phyloP scores from a whole-genome alignment of 202 grass and related monocot species.

The Bolboschoenoplectus hybrid region DNA sequence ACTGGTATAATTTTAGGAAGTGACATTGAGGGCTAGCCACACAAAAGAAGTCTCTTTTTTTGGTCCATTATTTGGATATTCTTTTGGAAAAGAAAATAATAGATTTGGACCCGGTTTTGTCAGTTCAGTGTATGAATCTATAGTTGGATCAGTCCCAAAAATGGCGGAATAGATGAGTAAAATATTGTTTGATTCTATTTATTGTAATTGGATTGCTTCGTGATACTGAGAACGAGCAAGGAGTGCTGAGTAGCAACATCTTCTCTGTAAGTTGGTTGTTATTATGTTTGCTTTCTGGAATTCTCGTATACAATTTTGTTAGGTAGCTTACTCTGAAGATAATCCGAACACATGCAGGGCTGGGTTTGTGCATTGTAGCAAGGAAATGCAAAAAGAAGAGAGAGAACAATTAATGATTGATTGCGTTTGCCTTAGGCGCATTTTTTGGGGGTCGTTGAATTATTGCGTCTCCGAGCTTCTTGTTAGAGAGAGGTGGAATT shows the following conservation, averaged over 20 bases:
- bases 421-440: not conserved
- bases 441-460: slow-evolving; percentile 9
- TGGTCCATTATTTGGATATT: slow-evolving; percentile 29
- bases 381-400: not conserved
- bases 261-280: not conserved
- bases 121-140: slow-evolving; percentile 33
- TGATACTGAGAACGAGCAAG: not conserved
- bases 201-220: not conserved
- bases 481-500: not conserved
- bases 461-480: not conserved
- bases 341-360: not conserved
- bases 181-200: slow-evolving; percentile 33
- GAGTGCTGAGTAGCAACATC: not conserved
- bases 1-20: slow-evolving; percentile 32
- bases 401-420: not conserved
- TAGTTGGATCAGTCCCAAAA: slow-evolving; percentile 6
- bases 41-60: slow-evolving; percentile 15
- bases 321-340: not conserved
- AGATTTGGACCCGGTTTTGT: slow-evolving; percentile 28
- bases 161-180: slow-evolving; percentile 20
- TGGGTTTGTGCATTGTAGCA: not conserved
- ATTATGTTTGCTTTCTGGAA: not conserved
- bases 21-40: not conserved
- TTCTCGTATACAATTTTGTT: not conserved
- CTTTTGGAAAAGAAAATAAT: slow-evolving; percentile 30